Evolutionary conservation across 1,139 yeast genomes (phyloP), one percentile per base, ranked within the genome.

Genomic region (Saccharomyces pastorianus): DNA sequence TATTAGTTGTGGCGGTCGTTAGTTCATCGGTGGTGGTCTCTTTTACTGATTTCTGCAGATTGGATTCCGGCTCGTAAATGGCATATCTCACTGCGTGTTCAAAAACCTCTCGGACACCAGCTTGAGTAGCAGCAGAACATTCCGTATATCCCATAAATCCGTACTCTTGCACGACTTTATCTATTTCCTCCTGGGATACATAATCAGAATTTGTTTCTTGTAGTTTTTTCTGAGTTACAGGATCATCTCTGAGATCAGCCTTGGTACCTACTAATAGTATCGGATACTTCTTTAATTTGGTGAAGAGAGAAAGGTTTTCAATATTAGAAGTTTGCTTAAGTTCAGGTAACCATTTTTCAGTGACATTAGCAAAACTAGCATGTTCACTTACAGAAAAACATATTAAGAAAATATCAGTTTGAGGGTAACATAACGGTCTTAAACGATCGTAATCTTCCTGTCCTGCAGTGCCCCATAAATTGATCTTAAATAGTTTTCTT

Each of bases 401-500:
- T 59, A 89, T 82, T 57, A 90, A 73, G 67, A 90, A 90, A 48
- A 90, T 86, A 64, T 89, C 96, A 0, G 97, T 89, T 66, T 90
- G 96, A 1, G 96, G 96, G 67, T 90, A 90, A 20, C 95, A 86
- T 59, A 90, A 75, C 4, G 97, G 97, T 72, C 97, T 80, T 67
- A 90, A 77, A 59, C 96, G 78, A 70, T 90, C 96, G 71, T 90
- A 90, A 70, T 90, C 97, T 66, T 88, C 87, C 72, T 90, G 97
- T 29, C 97, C 97, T 7, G 97, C 97, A n/a, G 97, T 90, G 78
- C 90, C 97, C 96, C 96, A 90, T 53, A 90, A 77, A 26, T 95
- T 96, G 52, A 90, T 76, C 64, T 87, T 87, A 63, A 87, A 84
- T 53, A 64, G 51, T 52, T 59, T 62, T 17, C 86, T 85, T 29